Percentiles rank a stretch among this genome's conserved stretches.
These are phyloP conservation scores for Clarireedia paspali DNA, from an alignment of 2,329 filamentous ascomycete species.

Conservation along the genomic window DNA sequence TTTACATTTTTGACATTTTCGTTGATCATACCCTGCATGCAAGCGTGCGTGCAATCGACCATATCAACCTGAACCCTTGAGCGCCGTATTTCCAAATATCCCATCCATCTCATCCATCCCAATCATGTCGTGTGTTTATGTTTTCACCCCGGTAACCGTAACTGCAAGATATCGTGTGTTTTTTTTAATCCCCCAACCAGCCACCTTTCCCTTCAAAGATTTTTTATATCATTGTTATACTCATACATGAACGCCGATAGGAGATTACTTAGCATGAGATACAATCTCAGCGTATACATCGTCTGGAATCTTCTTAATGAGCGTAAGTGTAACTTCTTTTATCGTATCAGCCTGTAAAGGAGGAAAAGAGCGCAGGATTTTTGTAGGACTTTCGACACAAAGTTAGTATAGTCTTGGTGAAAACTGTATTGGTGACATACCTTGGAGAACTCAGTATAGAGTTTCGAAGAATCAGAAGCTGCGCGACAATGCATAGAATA, in stretches of 20 bases:
- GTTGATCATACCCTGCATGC: background rate
- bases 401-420: background rate
- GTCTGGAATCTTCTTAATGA: conserved; percentile 84
- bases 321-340: conserved; percentile 75
- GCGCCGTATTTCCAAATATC: background rate
- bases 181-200: background rate
- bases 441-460: conserved; percentile 77
- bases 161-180: background rate
- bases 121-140: background rate
- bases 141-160: background rate
- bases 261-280: conserved; percentile 62
- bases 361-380: conserved; percentile 81
- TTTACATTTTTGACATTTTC: background rate
- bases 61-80: too few species aligned
- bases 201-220: background rate
- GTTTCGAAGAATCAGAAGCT: conserved; percentile 81
- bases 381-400: conserved; percentile 64
- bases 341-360: conserved; percentile 76
- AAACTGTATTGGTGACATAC: conserved; percentile 39
- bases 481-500: conserved; percentile 91
- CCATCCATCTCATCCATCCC: background rate
- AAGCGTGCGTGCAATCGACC: too few species aligned
- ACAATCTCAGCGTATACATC: conserved; percentile 89
- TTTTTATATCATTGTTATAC: background rate
- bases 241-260: background rate